A percentile compares a stretch with the other conserved stretches of the same genome.
Conservation (phyloP, 192 early-diverging fungal genomes). For the Funneliformis geosporum region DNA sequence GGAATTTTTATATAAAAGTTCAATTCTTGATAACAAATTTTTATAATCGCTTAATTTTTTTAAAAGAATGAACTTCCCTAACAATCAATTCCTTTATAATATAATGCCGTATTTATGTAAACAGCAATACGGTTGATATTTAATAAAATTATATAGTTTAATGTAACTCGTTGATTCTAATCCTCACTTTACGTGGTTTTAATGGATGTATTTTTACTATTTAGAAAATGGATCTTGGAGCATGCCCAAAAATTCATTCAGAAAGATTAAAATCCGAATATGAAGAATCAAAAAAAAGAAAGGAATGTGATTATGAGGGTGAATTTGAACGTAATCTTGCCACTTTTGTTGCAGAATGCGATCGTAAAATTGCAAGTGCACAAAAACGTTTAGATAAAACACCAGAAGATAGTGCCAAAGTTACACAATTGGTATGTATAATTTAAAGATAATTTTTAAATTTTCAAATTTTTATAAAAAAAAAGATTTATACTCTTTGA, state of each 20-base stretch:
- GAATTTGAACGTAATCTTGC: constrained; percentile 49
- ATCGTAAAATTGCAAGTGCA: constrained; percentile 49
- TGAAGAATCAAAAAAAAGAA: constrained; percentile 37
- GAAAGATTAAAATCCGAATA: constrained; percentile 54
- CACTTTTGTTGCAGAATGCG: constrained; percentile 52
- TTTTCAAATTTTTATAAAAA: neutral
- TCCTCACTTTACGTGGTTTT: neutral
- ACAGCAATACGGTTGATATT: constrained; percentile 23
- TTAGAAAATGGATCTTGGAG: constrained; percentile 56
- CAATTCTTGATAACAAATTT: neutral
- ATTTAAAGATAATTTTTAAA: neutral
- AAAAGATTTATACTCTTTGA: neutral
- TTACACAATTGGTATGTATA: constrained; percentile 13
- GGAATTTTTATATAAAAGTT: neutral
- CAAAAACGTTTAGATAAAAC: constrained; percentile 54
- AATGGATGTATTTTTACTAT: neutral
- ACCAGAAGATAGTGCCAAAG: constrained; percentile 43
- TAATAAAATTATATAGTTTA: neutral
- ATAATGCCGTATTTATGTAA: neutral
- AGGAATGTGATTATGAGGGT: constrained; percentile 37
- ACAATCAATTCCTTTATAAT: neutral
- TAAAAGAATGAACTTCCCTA: too few relatives aligned
- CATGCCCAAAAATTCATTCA: constrained; percentile 50
- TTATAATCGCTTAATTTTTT: neutral
- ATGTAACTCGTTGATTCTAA: neutral